Percentiles rank a stretch among this genome's conserved stretches.
phyloP scores from a whole-genome alignment of 306 rosid genomes.

The Rosa persica region DNA sequence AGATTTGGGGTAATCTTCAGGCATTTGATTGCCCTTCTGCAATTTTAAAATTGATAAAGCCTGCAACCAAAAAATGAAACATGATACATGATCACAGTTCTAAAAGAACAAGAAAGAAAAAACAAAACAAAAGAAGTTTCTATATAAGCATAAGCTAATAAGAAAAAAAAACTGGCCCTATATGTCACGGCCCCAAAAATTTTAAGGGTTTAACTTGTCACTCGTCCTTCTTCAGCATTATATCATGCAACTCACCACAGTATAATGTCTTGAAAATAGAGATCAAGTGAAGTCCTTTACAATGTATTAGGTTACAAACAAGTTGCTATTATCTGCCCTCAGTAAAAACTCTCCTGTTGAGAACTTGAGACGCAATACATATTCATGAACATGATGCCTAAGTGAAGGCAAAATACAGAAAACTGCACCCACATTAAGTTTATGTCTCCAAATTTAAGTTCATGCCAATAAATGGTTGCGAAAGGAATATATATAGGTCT shows the following conservation, averaged over 20 bases:
- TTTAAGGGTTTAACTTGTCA: too few species aligned
- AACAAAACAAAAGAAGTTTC: neutral
- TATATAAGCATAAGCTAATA: neutral
- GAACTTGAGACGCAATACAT: neutral
- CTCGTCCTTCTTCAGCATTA: neutral
- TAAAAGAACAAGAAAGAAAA: neutral
- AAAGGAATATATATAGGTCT: neutral
- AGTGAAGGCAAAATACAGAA: neutral
- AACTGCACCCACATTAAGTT: neutral
- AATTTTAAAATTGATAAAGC: conserved; percentile 72
- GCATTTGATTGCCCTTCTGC: conserved; percentile 66
- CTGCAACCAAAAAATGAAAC: conserved; percentile 38
- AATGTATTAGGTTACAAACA: neutral
- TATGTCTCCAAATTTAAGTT: neutral
- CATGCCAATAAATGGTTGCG: neutral
- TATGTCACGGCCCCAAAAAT: too few species aligned
- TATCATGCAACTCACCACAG: too few species aligned
- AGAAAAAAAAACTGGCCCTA: too few species aligned
- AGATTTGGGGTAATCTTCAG: conserved; percentile 69
- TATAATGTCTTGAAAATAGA: too few species aligned
- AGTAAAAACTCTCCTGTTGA: neutral
- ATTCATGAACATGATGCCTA: neutral
- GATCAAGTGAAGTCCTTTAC: too few species aligned
- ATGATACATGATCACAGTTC: neutral
- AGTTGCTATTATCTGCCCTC: neutral